Base-by-base conservation (phyloP, 495 filamentous ascomycete species). In the Tuber umbilicatum region DNA sequence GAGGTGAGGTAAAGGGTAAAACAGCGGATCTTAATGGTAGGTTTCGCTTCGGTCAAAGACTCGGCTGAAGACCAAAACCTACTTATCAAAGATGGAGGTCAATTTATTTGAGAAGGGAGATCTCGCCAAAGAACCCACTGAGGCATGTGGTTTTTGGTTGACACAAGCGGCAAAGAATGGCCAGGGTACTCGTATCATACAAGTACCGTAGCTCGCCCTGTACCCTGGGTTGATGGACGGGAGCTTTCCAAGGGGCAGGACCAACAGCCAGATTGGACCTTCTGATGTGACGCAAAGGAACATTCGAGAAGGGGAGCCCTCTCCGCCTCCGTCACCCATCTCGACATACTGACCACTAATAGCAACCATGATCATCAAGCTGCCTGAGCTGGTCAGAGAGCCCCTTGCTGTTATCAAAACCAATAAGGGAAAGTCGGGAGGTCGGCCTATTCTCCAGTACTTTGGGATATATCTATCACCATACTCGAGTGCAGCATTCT, bases 21-120 rank as follows among this genome's bases (percentile, higher is more conserved):
- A 69, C 23, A 74, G 35, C 50, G 71, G 38, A 38, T 40, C 35
- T 60, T 68, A 43, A 64, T 21, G 17, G 41, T 47, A 6, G 37
- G 43, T 45, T 55, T 55, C 38, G 41, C 77, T 71, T 79, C 75
- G 77, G 77, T 78, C 78, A 79, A 79, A 78, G 68, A 78, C 47
- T 75, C 73, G 68, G 75, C 39, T 71, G 75, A 69, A 69, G 21
- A 71, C 42, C 43, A 74, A 42, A 76, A 72, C 67, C 31, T 74
- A 60, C 76, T 43, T 64, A 78, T 78, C 72, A 67, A 74, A 76
- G 60, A 31, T 60, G 47, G 39, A n/a, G 71, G 71, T 72, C 47
- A 79, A 79, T 78, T n/a, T 79, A 79, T 78, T 73, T 78, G 75
- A 74, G 43, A 45, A 60, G 43, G 19, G 69, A 78, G 77, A 78